A percentile compares a stretch with the other conserved stretches of the same genome.
phyloP scores from a whole-genome alignment of 139 green algal species.

The Chlamydomonas incerta region DNA sequence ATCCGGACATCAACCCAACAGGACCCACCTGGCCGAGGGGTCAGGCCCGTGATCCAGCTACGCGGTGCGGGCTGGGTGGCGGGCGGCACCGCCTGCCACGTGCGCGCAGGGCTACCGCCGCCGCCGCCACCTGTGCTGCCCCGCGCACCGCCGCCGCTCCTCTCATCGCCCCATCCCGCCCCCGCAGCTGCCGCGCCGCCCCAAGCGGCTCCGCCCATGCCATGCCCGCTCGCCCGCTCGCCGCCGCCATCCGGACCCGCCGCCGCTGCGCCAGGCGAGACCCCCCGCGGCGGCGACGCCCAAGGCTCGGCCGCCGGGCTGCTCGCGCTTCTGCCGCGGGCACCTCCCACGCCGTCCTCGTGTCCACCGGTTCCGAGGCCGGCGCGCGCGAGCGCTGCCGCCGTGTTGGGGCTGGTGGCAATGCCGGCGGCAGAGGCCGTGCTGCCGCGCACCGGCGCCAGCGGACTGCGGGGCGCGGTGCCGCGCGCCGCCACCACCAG shows the following conservation, averaged over 20 bases:
- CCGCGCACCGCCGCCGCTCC: neutral
- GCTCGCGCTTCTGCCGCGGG: neutral
- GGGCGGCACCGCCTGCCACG: slow-evolving; percentile 23
- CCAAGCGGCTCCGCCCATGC: too few relatives aligned
- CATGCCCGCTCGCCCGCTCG: too few relatives aligned
- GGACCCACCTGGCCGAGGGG: neutral
- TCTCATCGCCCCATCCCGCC: too few relatives aligned
- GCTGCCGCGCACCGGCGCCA: neutral
- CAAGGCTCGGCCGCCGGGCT: neutral
- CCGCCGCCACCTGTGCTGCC: neutral
- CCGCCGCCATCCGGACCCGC: too few relatives aligned
- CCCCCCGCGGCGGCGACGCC: neutral
- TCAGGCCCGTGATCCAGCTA: slow-evolving; percentile 48
- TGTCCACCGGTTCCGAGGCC: neutral
- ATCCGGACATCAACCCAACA: too few relatives aligned
- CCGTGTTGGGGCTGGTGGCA: too few relatives aligned
- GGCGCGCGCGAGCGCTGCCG: too few relatives aligned
- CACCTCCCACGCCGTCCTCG: neutral
- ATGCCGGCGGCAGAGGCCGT: neutral
- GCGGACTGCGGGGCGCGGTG: neutral
- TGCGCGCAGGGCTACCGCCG: neutral
- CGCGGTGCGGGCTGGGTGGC: slow-evolving; percentile 40
- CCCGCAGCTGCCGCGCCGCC: too few relatives aligned
- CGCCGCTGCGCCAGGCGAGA: too few relatives aligned
- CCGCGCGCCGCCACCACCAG: too few relatives aligned